Evolutionary conservation across 2,329 filamentous ascomycete genomes (phyloP).

Genomic region (Mariannaea elegans): DNA sequence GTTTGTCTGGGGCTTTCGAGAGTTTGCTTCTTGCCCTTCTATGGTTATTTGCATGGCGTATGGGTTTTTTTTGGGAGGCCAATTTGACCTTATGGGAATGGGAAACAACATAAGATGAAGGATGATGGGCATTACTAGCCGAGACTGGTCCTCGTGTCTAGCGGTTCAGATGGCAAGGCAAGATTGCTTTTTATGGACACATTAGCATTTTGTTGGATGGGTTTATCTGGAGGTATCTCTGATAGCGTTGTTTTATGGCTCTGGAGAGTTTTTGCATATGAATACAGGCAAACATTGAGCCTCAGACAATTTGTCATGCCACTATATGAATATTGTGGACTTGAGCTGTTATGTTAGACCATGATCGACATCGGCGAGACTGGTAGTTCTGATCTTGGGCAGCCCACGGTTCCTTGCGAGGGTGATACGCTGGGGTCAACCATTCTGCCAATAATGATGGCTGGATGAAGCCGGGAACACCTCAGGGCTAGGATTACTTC

Average conservation of each 20-base stretch:
- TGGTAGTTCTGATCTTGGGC: no score
- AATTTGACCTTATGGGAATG: not conserved
- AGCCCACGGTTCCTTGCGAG: no score
- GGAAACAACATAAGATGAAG: not conserved
- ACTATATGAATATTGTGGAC: no score
- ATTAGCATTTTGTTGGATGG: conserved; percentile 6
- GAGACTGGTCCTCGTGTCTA: conserved; percentile 13
- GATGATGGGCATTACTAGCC: conserved; percentile 1
- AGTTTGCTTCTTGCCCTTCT: not conserved
- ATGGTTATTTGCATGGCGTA: conserved; percentile 17
- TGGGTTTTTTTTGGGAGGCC: not conserved
- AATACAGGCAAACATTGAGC: not conserved
- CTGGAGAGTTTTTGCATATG: conserved; percentile 5
- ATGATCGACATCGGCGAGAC: no score
- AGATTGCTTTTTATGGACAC: conserved; percentile 11
- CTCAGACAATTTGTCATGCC: no score
- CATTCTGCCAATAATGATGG: no score
- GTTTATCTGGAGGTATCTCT: not conserved
- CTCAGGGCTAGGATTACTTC: no score
- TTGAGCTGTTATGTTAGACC: no score
- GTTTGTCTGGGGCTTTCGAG: not conserved
- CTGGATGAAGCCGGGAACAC: no score
- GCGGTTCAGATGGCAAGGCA: not conserved
- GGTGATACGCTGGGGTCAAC: no score
- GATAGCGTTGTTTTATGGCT: conserved; percentile 6